Base-by-base conservation (phyloP, 2,329 filamentous ascomycete species). In the Ophiostoma australiae region DNA sequence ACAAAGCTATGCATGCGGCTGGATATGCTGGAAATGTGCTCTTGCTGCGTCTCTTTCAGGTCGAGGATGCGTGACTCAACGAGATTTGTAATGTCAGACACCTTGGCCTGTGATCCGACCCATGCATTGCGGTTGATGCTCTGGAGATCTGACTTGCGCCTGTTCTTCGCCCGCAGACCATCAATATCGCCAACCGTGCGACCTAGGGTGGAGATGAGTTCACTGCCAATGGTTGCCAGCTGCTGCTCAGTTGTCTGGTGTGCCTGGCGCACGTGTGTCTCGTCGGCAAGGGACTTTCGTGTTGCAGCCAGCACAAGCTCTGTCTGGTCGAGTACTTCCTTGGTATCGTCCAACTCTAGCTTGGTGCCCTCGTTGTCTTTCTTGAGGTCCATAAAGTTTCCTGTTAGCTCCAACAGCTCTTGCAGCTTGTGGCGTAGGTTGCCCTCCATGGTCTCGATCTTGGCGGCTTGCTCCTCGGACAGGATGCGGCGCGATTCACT, bases 391-490 rank as follows among this genome's bases (percentile, higher is more conserved):
- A 94, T 93, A 78, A 98, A 97, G 74, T 89, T 93, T 61, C 90
- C 93, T 0, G 92, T 97, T 52, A 98, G 82, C 13, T 89, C 87
- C 78, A 97, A 94, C 0, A 99, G 84, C 78, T 99, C 94, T 76
- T 98, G 93, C 1, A 96, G 90, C 79, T 97, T 98, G 81, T 97
- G 95, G 31, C 93, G 89, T 70, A 99, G 83, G 76, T 95, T 97
- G 52, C 87, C 87, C 79, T 99, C 95, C 82, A 98, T 90, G 0
- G 92, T 94, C 77, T 97, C 93, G 67, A 99, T 93, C 79, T 93
- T 94, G 75, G 94, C 93, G 8, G 89, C 87, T 77, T 98, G 94
- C 78, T 99, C 95, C 76, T 98, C 94, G 75, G 90, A 91, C 55
- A 98, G 86, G 73, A 98, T 97, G 15, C 93, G 86, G 69, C 94